Evolutionary conservation across 495 filamentous ascomycete genomes (phyloP), one percentile per base, ranked within the genome.

Genomic region (Pyrenula massariospora): DNA sequence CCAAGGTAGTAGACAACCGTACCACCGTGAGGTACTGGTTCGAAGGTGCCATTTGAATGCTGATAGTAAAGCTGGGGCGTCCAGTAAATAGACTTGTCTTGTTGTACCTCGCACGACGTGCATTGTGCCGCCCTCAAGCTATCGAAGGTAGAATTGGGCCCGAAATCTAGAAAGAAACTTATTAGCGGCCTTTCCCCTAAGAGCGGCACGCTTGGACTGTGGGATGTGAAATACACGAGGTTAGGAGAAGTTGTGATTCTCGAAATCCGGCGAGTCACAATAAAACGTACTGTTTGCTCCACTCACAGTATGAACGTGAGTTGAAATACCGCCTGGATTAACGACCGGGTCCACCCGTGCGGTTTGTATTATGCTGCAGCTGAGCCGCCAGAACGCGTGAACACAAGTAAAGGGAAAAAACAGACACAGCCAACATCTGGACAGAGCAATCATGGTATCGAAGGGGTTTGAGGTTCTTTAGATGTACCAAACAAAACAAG

Each of bases 51-150:
- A 54, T 76, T 66, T 12, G 61, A 62, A 48, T 85, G 75, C 51
- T 77, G 66, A 64, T 87, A 88, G 62, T 86, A 88, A 19, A 88
- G 59, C 8, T 66, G 67, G 0, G 85, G 85, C 36, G 76, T 77
- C 84, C 85, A 88, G 67, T 89, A 89, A 3, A 75, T 80, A 22
- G 85, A 88, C 59, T 74, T 83, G 67, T 89, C 85, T 64, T 82
- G 69, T 15, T 68, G 67, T 24, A 86, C 79, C 58, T 73, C 73
- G 61, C 85, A 89, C 10, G 82, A 84, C 2, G 82, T 85, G 63
- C 84, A 88, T 12, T 71, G 68, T 48, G 72, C 81, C 50, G 67
- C 65, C 11, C 70, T 48, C 10, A 88, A 72, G n/a, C 76, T 70
- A 10, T 73, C 68, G 51, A 74, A 78, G 3, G 61, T 72, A 24